These are phyloP conservation scores for Cryphonectria parasitica DNA, from an alignment of 2,329 filamentous ascomycete genomes.

Conservation along the genomic window DNA sequence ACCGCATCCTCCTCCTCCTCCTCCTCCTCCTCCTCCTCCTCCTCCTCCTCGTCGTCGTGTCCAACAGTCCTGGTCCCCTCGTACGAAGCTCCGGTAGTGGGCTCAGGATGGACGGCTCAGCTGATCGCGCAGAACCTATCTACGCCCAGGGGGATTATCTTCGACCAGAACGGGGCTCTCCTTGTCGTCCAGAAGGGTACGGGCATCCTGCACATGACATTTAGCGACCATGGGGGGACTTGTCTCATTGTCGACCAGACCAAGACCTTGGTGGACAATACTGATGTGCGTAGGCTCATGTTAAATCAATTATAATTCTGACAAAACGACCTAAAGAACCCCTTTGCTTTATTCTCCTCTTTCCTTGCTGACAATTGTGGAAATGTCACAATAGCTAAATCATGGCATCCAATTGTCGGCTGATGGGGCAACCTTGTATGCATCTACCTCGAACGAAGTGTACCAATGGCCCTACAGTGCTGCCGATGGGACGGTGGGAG, in stretches of 20 bases:
- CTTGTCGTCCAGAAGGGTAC: conserved; percentile 49
- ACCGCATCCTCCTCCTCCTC: neutral
- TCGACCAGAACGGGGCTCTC: conserved; percentile 50
- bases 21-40: neutral
- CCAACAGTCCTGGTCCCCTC: conserved; percentile 33
- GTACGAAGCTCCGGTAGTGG: conserved; percentile 37
- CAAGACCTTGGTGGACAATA: conserved; percentile 42
- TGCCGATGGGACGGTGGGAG: conserved; percentile 48
- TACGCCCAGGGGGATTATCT: conserved; percentile 49
- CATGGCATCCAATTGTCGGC: conserved; percentile 59
- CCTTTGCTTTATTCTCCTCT: neutral
- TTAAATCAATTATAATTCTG: neutral
- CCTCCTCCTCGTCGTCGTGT: too few relatives aligned
- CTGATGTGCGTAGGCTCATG: conserved; percentile 37
- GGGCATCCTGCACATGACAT: conserved; percentile 46
- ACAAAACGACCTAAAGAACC: neutral
- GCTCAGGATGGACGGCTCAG: conserved; percentile 40
- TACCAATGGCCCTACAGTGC: conserved; percentile 69
- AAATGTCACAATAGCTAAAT: conserved; percentile 48
- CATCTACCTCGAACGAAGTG: conserved; percentile 61
- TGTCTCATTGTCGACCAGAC: conserved; percentile 46
- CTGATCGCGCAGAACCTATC: conserved; percentile 40
- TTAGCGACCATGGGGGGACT: conserved; percentile 47
- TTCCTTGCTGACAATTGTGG: neutral
- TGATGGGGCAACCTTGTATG: conserved; percentile 58